Conservation (phyloP, 1,284 basidiomycete species). For the Heliocybe sulcata region DNA sequence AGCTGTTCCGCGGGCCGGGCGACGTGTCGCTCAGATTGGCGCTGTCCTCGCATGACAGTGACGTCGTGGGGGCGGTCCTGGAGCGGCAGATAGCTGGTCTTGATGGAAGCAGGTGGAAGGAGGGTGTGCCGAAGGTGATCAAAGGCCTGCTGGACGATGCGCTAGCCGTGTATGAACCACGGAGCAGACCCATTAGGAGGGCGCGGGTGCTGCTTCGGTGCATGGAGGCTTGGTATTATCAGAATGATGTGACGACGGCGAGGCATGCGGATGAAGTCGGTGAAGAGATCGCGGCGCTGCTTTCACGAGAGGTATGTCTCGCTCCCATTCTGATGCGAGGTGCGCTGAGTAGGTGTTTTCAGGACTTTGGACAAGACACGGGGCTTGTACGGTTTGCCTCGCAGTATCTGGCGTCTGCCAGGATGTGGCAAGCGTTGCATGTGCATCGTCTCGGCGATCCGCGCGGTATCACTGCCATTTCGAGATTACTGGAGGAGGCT, state of each 20-base stretch:
- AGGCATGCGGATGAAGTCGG: conserved; percentile 27
- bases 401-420: conserved; percentile 42
- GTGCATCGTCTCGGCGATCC: conserved; percentile 42
- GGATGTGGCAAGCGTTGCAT: conserved; percentile 63
- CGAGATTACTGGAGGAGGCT: conserved; percentile 41
- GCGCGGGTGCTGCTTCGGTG: conserved; percentile 43
- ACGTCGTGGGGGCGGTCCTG: conserved; percentile 44
- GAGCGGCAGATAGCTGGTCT: conserved; percentile 54
- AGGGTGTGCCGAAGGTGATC: conserved; percentile 34
- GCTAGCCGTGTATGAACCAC: conserved; percentile 38
- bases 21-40: conserved; percentile 36
- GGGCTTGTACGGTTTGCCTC: conserved; percentile 28
- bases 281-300: conserved; percentile 32
- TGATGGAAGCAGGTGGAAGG: conserved; percentile 47
- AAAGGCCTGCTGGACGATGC: conserved; percentile 38
- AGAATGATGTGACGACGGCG: conserved; percentile 15
- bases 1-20: conserved; percentile 44
- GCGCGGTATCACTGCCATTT: conserved; percentile 32
- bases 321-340: not conserved
- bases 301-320: conserved; percentile 30
- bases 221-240: conserved; percentile 47
- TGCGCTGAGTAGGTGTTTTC: not conserved
- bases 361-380: conserved; percentile 36
- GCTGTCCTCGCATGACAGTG: conserved; percentile 7
- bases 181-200: conserved; percentile 43